Percentiles rank a stretch among this genome's conserved stretches.
phyloP scores from a whole-genome alignment of 2,329 filamentous ascomycete species.

The Cladophialophora psammophila region DNA sequence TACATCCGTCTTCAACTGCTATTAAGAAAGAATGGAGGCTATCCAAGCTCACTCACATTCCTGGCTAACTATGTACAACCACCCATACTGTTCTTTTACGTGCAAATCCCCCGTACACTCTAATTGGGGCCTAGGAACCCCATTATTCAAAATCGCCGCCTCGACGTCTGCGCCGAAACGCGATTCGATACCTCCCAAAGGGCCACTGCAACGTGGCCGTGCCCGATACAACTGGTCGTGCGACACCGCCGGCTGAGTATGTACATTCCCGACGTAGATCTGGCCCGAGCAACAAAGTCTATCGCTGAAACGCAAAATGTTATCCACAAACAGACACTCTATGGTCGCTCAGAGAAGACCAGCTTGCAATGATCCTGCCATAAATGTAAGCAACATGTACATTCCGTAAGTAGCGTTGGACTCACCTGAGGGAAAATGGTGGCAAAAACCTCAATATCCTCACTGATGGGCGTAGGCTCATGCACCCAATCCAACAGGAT shows the following conservation, averaged over 20 bases:
- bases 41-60: constrained; percentile 28
- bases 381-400: constrained; percentile 34
- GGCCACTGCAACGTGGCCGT: neutral
- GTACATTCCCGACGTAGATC: constrained; percentile 15
- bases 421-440: constrained; percentile 96
- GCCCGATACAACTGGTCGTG: neutral
- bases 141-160: constrained; percentile 8
- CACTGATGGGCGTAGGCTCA: constrained; percentile 79
- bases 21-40: constrained; percentile 9
- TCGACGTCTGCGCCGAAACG: neutral
- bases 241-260: constrained; percentile 9
- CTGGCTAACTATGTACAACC: constrained; percentile 21
- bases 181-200: neutral
- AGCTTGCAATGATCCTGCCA: constrained; percentile 81
- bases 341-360: constrained; percentile 65
- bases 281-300: constrained; percentile 9
- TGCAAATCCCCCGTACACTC: neutral
- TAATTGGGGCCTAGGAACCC: neutral
- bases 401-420: constrained; percentile 35
- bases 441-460: constrained; percentile 98
- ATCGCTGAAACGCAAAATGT: constrained; percentile 28
- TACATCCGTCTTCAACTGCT: neutral
- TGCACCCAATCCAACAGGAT: constrained; percentile 90
- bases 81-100: neutral
- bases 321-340: constrained; percentile 8